Conservation (phyloP, 257 asterid species). For the Rhazya stricta region DNA sequence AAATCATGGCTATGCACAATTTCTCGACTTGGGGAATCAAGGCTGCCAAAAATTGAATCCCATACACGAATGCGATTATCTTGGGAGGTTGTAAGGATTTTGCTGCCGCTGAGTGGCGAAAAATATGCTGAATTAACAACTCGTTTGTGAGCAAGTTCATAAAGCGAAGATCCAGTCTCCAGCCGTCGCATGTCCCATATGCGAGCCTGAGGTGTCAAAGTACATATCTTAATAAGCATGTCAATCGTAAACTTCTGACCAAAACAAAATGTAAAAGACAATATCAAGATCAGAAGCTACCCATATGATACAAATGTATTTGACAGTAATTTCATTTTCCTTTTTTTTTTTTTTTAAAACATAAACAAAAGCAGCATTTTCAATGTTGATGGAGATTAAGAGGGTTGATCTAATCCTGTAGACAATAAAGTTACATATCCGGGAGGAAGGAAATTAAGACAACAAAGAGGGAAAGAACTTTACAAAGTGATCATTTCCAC, state of each 20-base stretch:
- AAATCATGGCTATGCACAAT: slow-evolving; percentile 97
- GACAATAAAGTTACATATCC: background rate
- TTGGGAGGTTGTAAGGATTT: slow-evolving; percentile 89
- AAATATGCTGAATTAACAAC: slow-evolving; percentile 95
- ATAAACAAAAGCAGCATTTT: background rate
- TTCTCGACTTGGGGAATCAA: slow-evolving; percentile 89
- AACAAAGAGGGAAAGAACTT: slow-evolving; percentile 24
- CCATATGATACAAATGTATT: background rate
- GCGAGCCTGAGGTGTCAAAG: slow-evolving; percentile 62
- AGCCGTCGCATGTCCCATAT: slow-evolving; percentile 86
- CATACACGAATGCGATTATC: slow-evolving; percentile 89
- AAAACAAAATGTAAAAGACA: too few relatives aligned
- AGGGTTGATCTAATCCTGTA: slow-evolving; percentile 4
- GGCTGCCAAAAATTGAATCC: slow-evolving; percentile 87
- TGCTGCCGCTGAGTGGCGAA: slow-evolving; percentile 88
- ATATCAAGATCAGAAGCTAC: background rate
- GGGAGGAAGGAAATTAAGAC: background rate
- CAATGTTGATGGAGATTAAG: background rate
- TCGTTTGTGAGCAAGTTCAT: slow-evolving; percentile 71
- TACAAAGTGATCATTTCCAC: slow-evolving; percentile 98
- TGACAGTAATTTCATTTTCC: background rate
- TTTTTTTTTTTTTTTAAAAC: too few relatives aligned
- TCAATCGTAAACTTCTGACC: background rate
- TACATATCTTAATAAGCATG: slow-evolving; percentile 9
- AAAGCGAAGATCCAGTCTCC: slow-evolving; percentile 71